A percentile compares a stretch with the other conserved stretches of the same genome.
Conservation (phyloP, 2,329 filamentous ascomycete genomes). For the Coleophoma cylindrospora region DNA sequence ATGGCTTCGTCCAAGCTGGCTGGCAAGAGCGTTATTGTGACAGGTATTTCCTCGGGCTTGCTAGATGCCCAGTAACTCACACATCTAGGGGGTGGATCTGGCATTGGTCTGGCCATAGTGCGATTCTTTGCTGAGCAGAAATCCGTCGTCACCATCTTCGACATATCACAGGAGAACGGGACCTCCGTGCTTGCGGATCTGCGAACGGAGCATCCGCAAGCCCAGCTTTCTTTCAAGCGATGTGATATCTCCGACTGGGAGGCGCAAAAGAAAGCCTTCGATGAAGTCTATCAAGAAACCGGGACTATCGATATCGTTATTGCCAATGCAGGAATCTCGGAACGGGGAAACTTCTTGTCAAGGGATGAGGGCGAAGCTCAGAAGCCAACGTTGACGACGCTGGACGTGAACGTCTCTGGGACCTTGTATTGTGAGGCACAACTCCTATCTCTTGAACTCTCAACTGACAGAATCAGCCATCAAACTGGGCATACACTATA, state of each 20-base stretch:
- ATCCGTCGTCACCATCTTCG: conserved; percentile 12
- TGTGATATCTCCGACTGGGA: conserved; percentile 21
- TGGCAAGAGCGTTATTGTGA: conserved; percentile 13
- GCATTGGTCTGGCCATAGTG: conserved; percentile 70
- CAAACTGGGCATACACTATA: conserved; percentile 44
- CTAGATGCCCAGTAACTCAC: not conserved
- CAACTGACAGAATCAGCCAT: conserved; percentile 30
- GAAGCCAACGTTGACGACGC: conserved; percentile 14
- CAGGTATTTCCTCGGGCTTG: conserved; percentile 5
- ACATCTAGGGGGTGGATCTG: conserved; percentile 63
- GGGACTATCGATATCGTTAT: conserved; percentile 23
- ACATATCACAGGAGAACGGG: conserved; percentile 11
- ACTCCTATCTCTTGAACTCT: not conserved
- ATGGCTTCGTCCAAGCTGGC: conserved; percentile 10
- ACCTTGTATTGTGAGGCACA: conserved; percentile 15
- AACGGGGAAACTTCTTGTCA: conserved; percentile 11
- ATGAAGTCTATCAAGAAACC: conserved; percentile 11
- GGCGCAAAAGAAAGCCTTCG: conserved; percentile 18
- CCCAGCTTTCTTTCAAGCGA: conserved; percentile 14
- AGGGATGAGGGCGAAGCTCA: conserved; percentile 6
- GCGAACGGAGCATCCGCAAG: conserved; percentile 5
- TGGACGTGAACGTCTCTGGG: conserved; percentile 19
- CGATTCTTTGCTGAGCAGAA: conserved; percentile 28
- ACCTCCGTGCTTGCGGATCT: conserved; percentile 10
- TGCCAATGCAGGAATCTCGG: conserved; percentile 21